Base-by-base conservation (phyloP, 2,329 filamentous ascomycete genomes). In the Metarhizium guizhouense region DNA sequence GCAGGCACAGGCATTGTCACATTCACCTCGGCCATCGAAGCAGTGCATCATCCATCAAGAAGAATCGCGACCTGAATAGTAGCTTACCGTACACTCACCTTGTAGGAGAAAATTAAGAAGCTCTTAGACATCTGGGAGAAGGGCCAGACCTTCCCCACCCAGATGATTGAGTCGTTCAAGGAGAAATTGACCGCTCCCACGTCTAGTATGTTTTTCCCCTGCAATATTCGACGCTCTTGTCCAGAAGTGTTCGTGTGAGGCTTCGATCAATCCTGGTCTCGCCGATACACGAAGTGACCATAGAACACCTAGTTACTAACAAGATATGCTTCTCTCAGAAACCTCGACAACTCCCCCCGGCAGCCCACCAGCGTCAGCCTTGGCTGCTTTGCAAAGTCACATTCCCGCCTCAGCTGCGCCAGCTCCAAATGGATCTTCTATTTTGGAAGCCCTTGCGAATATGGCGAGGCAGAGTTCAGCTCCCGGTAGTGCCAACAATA, bases 101-200 rank as follows among this genome's bases (percentile, higher is more conserved):
- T 85, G 77, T 87, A 94, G 88, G 90, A 95, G 70, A 97, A 96
- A 77, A 93, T 97, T 72, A 74, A 73, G 63, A 97, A 97, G 72
- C 82, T 99, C 64, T 78, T 97, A 74, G 92, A 96, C 69, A 99
- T 99, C 63, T 99, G 94, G 94, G 92, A 96, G 70, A 94, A 94
- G 67, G 90, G 90, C 61, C 86, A 88, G 68, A 97, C 92, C 25
- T 97, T 99, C 71, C 91, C 94, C 30, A 70, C 80, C 47, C 72
- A 85, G 54, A 86, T 96, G 83, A 82, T 99, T 64, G 78, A 79
- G 59, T 83, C 83, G 42, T 95, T 95, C 79, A 93, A 90, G 74
- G 81, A 89, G 68, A 92, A 89, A 72, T 71, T 95, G 65, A 86
- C 79, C 60, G 78, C 83, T 58, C 76, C 81, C 52, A 68, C 76